These are phyloP conservation scores for Phtheirospermum japonicum DNA, from an alignment of 257 asterid species.

Conservation along the genomic window DNA sequence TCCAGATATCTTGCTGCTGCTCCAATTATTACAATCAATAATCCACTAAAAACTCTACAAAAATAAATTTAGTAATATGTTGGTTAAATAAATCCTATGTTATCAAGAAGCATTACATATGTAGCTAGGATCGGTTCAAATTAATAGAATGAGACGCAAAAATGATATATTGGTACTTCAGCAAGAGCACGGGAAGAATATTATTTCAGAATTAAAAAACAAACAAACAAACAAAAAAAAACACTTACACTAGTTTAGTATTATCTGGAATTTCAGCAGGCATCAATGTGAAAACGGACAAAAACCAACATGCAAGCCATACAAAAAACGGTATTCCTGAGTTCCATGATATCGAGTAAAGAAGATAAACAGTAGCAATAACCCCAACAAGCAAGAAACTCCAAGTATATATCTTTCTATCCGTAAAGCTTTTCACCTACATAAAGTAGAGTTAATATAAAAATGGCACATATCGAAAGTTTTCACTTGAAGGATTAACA, in stretches of 20 bases:
- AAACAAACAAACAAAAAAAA: neutral
- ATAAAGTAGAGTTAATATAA: slow-evolving; percentile 15
- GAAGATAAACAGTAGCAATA: slow-evolving; percentile 61
- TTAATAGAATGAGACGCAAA: neutral
- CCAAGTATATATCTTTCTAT: slow-evolving; percentile 88
- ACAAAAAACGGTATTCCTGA: slow-evolving; percentile 59
- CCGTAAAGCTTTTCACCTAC: slow-evolving; percentile 89
- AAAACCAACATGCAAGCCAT: slow-evolving; percentile 75
- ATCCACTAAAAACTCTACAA: slow-evolving; percentile 64
- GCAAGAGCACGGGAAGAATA: neutral
- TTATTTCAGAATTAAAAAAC: neutral
- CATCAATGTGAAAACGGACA: slow-evolving; percentile 86
- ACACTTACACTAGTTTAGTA: slow-evolving; percentile 77
- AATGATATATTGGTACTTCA: slow-evolving; percentile 4
- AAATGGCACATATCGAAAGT: slow-evolving; percentile 10
- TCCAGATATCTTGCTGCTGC: slow-evolving; percentile 59
- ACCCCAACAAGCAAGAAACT: slow-evolving; percentile 70
- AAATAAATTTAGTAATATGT: slow-evolving; percentile 22
- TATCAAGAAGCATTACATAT: neutral
- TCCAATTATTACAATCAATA: slow-evolving; percentile 65
- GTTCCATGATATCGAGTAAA: slow-evolving; percentile 47
- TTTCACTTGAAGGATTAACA: slow-evolving; percentile 21
- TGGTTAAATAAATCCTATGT: slow-evolving; percentile 6
- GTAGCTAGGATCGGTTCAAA: too few species aligned
- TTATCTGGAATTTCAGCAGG: slow-evolving; percentile 99